Evolutionary conservation across 2,329 filamentous ascomycete species (phyloP).

Genomic region (Pseudogymnoascus sp.): DNA sequence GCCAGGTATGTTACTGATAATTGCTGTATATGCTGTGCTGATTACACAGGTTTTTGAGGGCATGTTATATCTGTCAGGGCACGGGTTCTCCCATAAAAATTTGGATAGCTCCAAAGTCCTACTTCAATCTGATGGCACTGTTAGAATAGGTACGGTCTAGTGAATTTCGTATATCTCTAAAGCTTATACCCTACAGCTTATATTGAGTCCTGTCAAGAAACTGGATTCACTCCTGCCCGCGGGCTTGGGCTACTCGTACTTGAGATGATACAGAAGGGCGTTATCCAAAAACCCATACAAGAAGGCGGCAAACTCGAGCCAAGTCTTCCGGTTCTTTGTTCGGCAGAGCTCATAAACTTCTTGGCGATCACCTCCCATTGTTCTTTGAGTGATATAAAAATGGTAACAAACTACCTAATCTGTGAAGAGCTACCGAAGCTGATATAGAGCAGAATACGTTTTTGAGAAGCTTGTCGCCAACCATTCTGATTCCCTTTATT

Average conservation of each 20-base stretch:
- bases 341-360: neutral
- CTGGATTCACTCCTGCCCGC: neutral
- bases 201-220: neutral
- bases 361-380: neutral
- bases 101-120: neutral
- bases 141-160: neutral
- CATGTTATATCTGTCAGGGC: neutral
- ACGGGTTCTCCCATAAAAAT: neutral
- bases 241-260: neutral
- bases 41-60: neutral
- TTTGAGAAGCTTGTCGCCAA: neutral
- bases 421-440: neutral
- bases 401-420: neutral
- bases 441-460: neutral
- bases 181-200: neutral
- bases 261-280: neutral
- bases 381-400: neutral
- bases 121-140: neutral
- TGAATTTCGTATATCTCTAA: neutral
- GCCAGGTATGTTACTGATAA: neutral
- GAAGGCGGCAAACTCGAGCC: neutral
- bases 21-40: neutral
- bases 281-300: neutral
- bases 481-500: neutral
- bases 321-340: neutral